These are phyloP conservation scores for Bruguiera parviflora DNA, from an alignment of 345 rosid genomes.

Conservation along the genomic window DNA sequence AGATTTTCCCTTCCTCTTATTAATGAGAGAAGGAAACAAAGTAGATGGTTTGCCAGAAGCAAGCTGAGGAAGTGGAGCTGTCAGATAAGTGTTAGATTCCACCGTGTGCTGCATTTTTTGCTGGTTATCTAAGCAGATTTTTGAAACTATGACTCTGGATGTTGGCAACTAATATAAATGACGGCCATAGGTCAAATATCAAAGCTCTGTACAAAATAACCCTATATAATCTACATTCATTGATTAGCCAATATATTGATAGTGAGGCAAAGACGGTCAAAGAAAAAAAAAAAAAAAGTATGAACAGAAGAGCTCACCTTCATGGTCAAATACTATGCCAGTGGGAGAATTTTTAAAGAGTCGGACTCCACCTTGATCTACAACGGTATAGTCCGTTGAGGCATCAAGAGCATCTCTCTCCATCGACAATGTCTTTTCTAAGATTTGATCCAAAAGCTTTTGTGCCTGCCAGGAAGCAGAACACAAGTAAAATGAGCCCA, in stretches of 20 bases:
- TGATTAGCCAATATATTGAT: background rate
- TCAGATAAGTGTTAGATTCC: too few species aligned
- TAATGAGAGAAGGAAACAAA: too few species aligned
- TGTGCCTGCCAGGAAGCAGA: slow-evolving; percentile 50
- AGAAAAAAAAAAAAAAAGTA: background rate
- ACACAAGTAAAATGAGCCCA: background rate
- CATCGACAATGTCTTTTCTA: slow-evolving; percentile 56
- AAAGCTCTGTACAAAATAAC: background rate
- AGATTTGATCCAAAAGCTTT: slow-evolving; percentile 63
- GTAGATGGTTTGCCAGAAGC: too few species aligned
- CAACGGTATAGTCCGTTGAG: slow-evolving; percentile 28
- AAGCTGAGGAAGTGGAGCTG: too few species aligned
- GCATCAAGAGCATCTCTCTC: slow-evolving; percentile 34
- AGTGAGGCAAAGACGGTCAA: background rate
- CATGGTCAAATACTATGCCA: slow-evolving; percentile 68
- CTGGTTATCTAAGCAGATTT: too few species aligned
- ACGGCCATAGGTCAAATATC: too few species aligned
- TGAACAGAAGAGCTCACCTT: slow-evolving; percentile 35
- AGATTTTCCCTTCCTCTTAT: too few species aligned
- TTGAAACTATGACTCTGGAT: too few species aligned
- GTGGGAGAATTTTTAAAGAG: slow-evolving; percentile 58
- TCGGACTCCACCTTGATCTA: slow-evolving; percentile 54
- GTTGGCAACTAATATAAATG: too few species aligned
- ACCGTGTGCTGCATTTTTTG: too few species aligned
- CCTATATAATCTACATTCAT: background rate